A percentile compares a stretch with the other conserved stretches of the same genome.
phyloP scores from a whole-genome alignment of 257 asterid species.

The Mentha longifolia region DNA sequence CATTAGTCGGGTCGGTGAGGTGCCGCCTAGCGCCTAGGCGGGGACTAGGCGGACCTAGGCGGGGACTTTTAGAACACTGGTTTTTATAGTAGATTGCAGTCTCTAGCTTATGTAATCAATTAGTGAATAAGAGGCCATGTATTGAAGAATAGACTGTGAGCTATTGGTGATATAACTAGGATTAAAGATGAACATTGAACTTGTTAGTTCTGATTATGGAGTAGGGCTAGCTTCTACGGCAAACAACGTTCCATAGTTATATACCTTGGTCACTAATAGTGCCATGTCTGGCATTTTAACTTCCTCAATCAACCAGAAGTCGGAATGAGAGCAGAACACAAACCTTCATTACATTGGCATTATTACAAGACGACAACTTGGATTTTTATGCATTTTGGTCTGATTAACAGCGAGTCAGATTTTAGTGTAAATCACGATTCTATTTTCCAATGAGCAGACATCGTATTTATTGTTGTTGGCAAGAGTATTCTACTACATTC shows the following conservation, averaged over 20 bases:
- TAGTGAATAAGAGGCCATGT: neutral
- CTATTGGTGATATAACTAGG: conserved; percentile 8
- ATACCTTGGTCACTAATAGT: neutral
- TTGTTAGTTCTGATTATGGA: neutral
- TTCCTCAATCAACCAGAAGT: neutral
- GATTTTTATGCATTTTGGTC: neutral
- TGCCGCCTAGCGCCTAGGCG: no score
- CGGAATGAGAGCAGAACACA: neutral
- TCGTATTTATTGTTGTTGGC: neutral
- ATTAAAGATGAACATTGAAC: neutral
- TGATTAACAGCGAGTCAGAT: neutral
- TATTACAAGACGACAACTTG: neutral
- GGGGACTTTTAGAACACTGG: no score
- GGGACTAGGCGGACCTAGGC: no score
- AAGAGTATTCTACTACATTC: no score
- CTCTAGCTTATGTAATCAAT: neutral
- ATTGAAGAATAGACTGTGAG: neutral
- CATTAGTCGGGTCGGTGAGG: no score
- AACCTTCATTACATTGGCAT: neutral
- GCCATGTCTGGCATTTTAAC: neutral
- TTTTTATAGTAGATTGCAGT: neutral
- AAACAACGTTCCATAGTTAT: conserved; percentile 4
- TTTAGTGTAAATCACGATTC: neutral
- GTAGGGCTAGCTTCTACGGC: neutral
- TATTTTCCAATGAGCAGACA: no score